Evolutionary conservation across 306 rosid species (phyloP), one percentile per base, ranked within the genome.

Genomic region (Phaseolus lunatus): DNA sequence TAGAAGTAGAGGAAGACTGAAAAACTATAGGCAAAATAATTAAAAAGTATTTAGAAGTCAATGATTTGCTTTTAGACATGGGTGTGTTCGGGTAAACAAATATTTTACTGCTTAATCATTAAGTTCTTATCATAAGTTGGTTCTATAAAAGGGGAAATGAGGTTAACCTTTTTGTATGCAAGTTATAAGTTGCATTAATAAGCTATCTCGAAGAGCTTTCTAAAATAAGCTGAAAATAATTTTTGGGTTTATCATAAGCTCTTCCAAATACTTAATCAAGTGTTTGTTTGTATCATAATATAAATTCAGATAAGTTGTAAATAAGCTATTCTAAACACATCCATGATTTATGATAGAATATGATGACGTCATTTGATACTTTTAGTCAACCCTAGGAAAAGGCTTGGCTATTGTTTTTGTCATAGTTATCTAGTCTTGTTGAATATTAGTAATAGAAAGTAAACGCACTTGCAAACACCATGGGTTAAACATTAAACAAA

Each of bases 401-500:
- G 23, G 43, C 67, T 15, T 61, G 23, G 44, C 23, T 29, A 6
- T 14, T 14, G 23, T 16, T 14, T 3, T 59, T 59, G 41, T 31
- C 33, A 12, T 29, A 39, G 45, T 52, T 76, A 20, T 52, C 15
- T 19, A 0, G 15, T 59, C 47, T 74, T 49, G 52, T 64, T 63
- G 52, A 75, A 63, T 47, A 57, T 22, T 11, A 31, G 39, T 48
- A 22, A 20, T 4, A 22, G 39, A 33, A 58, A 43, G 31, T 23
- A 35, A 75, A 33, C 26, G 20, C 24, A 18, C 31, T 35, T 63
- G 41, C 23, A 23, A 44, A 44, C 31, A 63, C 58, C 45, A 45
- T 18, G 58, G 27, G 29, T 29, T 58, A 39, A 59, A 44, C 78
- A 77, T 39, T 13, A 3, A 52, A 66, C 37, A 50, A 44, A 52